Evolutionary conservation across 805 yeast genomes (phyloP), one percentile per base, ranked within the genome.

Genomic region (Metschnikowia cerradonensis): DNA sequence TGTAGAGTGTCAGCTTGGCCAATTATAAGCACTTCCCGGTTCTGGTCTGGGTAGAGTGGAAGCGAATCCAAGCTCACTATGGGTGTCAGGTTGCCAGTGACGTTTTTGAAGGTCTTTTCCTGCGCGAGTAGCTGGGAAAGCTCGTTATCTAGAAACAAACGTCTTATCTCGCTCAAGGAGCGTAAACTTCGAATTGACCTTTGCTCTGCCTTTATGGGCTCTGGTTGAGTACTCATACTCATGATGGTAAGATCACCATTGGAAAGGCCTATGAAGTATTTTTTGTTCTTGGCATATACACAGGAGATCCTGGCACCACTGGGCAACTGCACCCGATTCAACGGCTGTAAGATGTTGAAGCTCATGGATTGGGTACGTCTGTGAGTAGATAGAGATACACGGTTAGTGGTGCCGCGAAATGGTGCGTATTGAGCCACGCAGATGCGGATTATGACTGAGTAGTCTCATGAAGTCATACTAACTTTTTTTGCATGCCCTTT

Each of bases 281-380:
- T 57, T 7, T 53, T 51, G 17, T 55, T 52, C 36, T 54, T 42
- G 41, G 58, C 57, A 45, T 56, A 59, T 0, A 70, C 53, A 1
- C 72, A 61, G 8, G 72, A 52, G 5, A 67, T 59, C 50, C 56
- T 62, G 31, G 46, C 47, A 41, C 45, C 58, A 5, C 51, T 45
- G 3, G 69, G 60, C 23, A 71, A 55, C 58, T 63, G 67, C 50
- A 70, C 62, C 56, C 73, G 60, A 47, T 63, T 68, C 41, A 60
- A 57, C 31, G 77, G 76, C 55, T 69, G 66, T 51, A 73, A 57
- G 31, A 73, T 63, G 49, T 72, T 72, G 46, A 71, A 64, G 52
- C 70, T 72, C 76, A 73, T 72, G 14, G 7, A 14, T 26, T 26
- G 30, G 30, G 8, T 41, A n/a, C n/a, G 38, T 32, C 19, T 42